phyloP scores from a whole-genome alignment of 2,329 filamentous ascomycete species.

The Cercospora nicotianae region DNA sequence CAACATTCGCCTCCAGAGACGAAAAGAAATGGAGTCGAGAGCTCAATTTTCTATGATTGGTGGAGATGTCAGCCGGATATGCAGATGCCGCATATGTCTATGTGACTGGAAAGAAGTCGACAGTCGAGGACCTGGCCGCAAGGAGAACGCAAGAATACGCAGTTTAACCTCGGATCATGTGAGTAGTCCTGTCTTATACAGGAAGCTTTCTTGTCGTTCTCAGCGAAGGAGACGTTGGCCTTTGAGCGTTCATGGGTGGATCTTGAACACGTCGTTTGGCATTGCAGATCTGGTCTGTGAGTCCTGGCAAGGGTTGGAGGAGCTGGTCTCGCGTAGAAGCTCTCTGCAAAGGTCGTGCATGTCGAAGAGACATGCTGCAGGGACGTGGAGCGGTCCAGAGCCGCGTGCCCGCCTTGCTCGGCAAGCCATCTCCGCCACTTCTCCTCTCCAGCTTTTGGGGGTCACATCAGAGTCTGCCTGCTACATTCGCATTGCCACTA shows the following conservation, averaged over 20 bases:
- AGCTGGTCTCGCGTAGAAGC: not conserved
- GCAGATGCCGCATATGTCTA: not conserved
- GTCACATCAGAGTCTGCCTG: not conserved
- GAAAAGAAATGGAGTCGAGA: not conserved
- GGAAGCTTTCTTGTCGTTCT: not conserved
- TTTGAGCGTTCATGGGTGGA: not conserved
- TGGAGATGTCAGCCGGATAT: not conserved
- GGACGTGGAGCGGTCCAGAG: conserved; percentile 16
- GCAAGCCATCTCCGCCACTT: not conserved
- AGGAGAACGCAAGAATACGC: not conserved
- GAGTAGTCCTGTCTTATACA: not conserved
- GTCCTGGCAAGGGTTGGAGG: not conserved
- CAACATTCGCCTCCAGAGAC: not conserved
- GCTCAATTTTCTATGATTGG: not conserved
- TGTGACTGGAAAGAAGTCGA: not conserved
- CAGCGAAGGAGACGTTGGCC: not conserved
- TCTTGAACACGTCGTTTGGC: not conserved
- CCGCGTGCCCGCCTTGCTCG: not conserved
- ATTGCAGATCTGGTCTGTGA: not conserved
- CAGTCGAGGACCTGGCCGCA: not conserved
- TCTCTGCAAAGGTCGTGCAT: conserved; percentile 13
- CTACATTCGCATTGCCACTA: not conserved
- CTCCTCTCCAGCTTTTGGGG: not conserved
- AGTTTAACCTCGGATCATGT: not conserved
- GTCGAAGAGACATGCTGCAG: conserved; percentile 38